Conservation (phyloP, 768 basidiomycete species). For the Mrakia hoshinonis region DNA sequence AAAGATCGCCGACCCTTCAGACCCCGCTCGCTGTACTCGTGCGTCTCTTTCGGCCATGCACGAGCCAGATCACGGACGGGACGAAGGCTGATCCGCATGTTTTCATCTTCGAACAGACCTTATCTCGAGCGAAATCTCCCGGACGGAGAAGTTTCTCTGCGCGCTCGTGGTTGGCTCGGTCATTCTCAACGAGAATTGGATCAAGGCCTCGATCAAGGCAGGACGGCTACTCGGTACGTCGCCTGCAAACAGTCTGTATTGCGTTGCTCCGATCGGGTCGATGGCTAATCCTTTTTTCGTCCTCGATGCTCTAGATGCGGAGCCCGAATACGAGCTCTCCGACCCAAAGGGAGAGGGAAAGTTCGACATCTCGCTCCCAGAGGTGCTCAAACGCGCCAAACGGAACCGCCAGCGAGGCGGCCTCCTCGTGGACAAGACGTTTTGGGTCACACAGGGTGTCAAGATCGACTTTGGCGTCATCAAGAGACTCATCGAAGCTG, state of each 20-base stretch:
- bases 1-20: too few species aligned
- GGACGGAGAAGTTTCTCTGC: constrained; percentile 81
- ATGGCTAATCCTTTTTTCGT: neutral
- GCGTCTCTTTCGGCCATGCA: too few species aligned
- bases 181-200: constrained; percentile 63
- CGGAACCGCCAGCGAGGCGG: constrained; percentile 42
- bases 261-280: neutral
- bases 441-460: constrained; percentile 67
- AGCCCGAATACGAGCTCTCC: constrained; percentile 48
- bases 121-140: constrained; percentile 56
- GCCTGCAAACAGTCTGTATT: neutral
- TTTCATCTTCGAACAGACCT: constrained; percentile 45
- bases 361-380: constrained; percentile 55
- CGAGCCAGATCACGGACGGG: too few species aligned
- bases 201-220: constrained; percentile 51
- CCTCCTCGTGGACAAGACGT: constrained; percentile 56
- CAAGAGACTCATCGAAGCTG: constrained; percentile 58
- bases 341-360: constrained; percentile 60
- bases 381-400: constrained; percentile 53
- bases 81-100: too few species aligned
- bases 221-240: constrained; percentile 58
- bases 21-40: too few species aligned
- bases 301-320: constrained; percentile 49
- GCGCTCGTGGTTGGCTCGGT: constrained; percentile 58
- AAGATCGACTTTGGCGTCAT: constrained; percentile 50